phyloP scores from a whole-genome alignment of 495 filamentous ascomycete species.

The Cladorrhinum samala region DNA sequence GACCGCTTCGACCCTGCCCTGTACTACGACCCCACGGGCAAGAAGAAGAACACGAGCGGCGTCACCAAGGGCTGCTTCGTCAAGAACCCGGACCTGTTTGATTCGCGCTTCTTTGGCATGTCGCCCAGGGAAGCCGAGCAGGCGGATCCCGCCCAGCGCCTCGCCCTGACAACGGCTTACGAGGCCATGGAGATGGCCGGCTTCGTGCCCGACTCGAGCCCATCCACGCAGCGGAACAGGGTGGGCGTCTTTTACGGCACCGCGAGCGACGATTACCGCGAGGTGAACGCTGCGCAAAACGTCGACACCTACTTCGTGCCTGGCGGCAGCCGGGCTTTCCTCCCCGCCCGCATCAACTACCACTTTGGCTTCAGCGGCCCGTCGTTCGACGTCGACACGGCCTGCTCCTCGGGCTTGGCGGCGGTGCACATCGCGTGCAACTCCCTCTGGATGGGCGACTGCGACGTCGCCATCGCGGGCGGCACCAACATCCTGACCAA shows the following conservation, averaged over 20 bases:
- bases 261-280: conserved; percentile 79
- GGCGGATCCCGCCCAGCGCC: conserved; percentile 77
- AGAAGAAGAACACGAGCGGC: conserved; percentile 65
- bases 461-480: conserved; percentile 74
- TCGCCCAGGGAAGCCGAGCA: conserved; percentile 80
- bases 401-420: conserved; percentile 76
- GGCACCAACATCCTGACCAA: conserved; percentile 70
- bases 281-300: conserved; percentile 75
- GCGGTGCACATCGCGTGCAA: conserved; percentile 77
- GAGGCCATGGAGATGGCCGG: conserved; percentile 84
- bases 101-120: conserved; percentile 86
- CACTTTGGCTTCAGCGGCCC: conserved; percentile 80
- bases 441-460: conserved; percentile 66
- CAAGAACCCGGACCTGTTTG: conserved; percentile 73
- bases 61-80: conserved; percentile 79
- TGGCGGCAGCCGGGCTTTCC: conserved; percentile 73
- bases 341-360: conserved; percentile 71
- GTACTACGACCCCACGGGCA: conserved; percentile 65
- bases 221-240: conserved; percentile 71
- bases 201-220: conserved; percentile 72
- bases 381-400: conserved; percentile 73
- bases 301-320: conserved; percentile 88
- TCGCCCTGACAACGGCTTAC: conserved; percentile 73
- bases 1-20: conserved; percentile 66
- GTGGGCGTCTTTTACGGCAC: conserved; percentile 84